Percentiles rank a stretch among this genome's conserved stretches.
Evolutionary conservation across 768 basidiomycete genomes (phyloP).

Genomic region (Psilocybe sp.): DNA sequence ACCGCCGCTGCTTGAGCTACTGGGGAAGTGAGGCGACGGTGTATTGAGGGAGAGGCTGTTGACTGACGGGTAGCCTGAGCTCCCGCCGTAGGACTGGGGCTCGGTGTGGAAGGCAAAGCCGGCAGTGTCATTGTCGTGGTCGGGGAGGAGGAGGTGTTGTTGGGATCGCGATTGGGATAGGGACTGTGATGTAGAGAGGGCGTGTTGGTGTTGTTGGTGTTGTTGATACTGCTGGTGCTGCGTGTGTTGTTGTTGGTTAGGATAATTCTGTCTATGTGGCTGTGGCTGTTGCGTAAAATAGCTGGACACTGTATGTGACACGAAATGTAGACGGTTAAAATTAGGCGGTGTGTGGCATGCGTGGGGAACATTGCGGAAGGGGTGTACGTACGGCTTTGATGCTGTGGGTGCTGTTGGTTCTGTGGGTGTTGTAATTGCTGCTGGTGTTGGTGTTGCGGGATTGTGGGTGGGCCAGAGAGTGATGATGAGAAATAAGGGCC

Average conservation of each 20-base stretch:
- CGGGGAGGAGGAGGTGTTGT: not conserved
- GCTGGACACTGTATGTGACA: no score
- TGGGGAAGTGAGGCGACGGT: not conserved
- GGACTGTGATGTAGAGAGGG: not conserved
- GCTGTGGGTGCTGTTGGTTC: no score
- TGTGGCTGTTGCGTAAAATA: no score
- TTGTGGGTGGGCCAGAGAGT: not conserved
- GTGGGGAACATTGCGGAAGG: no score
- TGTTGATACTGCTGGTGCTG: no score
- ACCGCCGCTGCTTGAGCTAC: not conserved
- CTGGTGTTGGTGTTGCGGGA: not conserved
- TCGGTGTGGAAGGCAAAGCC: not conserved
- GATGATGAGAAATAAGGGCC: slow-evolving; percentile 1
- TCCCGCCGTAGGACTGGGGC: not conserved
- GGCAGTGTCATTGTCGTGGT: not conserved
- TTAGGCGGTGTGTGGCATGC: no score
- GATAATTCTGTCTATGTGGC: no score
- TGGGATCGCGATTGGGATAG: slow-evolving; percentile 2
- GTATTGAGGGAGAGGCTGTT: not conserved
- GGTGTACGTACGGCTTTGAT: no score
- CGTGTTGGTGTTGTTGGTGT: not conserved
- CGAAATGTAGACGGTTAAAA: no score
- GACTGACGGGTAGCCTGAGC: not conserved
- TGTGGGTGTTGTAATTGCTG: not conserved
- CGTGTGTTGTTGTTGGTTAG: no score